phyloP scores from a whole-genome alignment of 768 basidiomycete genomes.

The Holtermannia corniformis region DNA sequence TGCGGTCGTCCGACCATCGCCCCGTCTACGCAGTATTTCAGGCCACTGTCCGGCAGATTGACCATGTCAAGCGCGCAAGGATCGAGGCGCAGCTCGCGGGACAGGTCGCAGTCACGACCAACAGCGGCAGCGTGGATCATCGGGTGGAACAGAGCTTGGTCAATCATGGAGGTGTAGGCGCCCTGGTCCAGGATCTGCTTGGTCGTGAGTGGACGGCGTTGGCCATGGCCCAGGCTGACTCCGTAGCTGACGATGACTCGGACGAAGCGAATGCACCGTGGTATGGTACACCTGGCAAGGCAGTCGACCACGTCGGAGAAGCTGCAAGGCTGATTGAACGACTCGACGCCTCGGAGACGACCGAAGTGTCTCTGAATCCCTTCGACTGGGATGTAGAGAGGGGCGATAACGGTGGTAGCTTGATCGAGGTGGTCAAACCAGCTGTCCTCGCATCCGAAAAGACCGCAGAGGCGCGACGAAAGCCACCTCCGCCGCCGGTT shows the following conservation, averaged over 20 bases:
- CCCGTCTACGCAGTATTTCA: conserved; percentile 85
- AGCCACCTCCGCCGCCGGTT: background rate
- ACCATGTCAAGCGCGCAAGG: conserved; percentile 60
- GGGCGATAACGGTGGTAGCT: background rate
- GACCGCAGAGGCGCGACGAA: background rate
- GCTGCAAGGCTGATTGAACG: too few relatives aligned
- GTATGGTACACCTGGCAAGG: too few relatives aligned
- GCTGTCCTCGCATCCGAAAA: background rate
- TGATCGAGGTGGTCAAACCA: background rate
- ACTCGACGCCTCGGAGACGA: too few relatives aligned
- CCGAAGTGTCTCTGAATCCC: too few relatives aligned
- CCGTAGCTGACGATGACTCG: too few relatives aligned
- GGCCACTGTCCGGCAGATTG: conserved; percentile 66
- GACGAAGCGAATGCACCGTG: too few relatives aligned
- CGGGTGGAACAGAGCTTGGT: background rate
- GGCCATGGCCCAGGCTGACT: too few relatives aligned
- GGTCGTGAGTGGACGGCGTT: background rate
- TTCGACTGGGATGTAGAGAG: background rate
- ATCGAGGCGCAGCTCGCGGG: conserved; percentile 41
- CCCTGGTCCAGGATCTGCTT: background rate
- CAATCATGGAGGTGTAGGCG: background rate
- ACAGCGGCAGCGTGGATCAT: background rate
- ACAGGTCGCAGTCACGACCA: background rate
- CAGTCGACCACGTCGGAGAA: too few relatives aligned
- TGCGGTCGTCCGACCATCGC: conserved; percentile 88